Evolutionary conservation across 2,329 filamentous ascomycete genomes (phyloP).

Genomic region (Madurella fahalii): DNA sequence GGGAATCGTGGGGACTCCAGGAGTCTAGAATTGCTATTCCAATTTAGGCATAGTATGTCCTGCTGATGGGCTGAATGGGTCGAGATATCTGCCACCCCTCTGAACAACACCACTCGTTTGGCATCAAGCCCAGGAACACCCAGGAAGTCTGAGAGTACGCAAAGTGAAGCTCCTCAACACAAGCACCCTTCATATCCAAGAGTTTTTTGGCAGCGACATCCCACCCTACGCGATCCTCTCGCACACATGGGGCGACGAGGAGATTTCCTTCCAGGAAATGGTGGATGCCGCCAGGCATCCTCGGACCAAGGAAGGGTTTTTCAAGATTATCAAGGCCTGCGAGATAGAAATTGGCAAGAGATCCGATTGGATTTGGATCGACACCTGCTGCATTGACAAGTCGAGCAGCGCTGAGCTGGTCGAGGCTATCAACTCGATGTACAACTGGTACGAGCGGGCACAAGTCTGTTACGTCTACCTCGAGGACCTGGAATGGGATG

Average conservation of each 20-base stretch:
- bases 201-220: not conserved
- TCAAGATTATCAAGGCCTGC: slow-evolving; percentile 2
- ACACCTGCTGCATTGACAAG: slow-evolving; percentile 12
- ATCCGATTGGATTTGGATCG: not conserved
- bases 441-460: not conserved
- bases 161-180: no score
- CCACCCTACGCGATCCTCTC: slow-evolving; percentile 11
- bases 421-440: slow-evolving; percentile 5
- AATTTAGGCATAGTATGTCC: no score
- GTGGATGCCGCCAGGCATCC: not conserved
- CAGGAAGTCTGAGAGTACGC: no score
- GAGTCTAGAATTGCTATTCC: no score
- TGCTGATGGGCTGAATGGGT: no score
- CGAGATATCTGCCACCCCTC: no score
- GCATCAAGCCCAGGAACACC: no score
- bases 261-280: slow-evolving; percentile 10
- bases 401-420: slow-evolving; percentile 1
- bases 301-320: not conserved
- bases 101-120: no score
- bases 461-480: slow-evolving; percentile 1
- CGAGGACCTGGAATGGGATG: not conserved
- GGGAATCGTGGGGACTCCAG: no score
- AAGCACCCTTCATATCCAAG: no score
- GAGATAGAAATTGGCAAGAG: not conserved
- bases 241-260: slow-evolving; percentile 14